phyloP scores from a whole-genome alignment of 768 basidiomycete genomes.

The Calocybe gangraenosa region DNA sequence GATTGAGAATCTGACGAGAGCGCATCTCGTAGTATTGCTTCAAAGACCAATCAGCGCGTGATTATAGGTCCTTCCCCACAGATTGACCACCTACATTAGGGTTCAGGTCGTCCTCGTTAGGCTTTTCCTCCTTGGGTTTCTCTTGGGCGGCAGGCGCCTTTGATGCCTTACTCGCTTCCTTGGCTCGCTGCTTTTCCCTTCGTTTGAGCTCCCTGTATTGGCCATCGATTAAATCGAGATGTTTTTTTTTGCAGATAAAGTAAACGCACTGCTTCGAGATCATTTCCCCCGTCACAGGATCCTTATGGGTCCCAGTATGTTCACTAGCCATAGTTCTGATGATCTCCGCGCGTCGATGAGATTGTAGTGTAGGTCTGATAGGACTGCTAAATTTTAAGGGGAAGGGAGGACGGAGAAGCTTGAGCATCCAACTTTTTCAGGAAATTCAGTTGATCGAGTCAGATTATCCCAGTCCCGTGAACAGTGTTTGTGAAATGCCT shows the following conservation, averaged over 20 bases:
- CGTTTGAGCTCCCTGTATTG: constrained; percentile 84
- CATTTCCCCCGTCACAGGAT: not conserved
- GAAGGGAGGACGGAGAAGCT: constrained; percentile 23
- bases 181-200: constrained; percentile 81
- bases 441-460: constrained; percentile 14
- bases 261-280: constrained; percentile 86
- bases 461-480: too few relatives aligned
- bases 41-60: too few relatives aligned
- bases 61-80: too few relatives aligned
- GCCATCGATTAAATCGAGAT: constrained; percentile 21
- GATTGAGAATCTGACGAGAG: constrained; percentile 79
- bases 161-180: constrained; percentile 61
- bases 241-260: constrained; percentile 12
- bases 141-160: constrained; percentile 34
- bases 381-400: constrained; percentile 10
- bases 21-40: constrained; percentile 98
- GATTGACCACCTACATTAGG: constrained; percentile 64
- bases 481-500: too few relatives aligned
- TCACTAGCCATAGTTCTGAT: constrained; percentile 29
- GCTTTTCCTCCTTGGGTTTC: constrained; percentile 31
- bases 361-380: not conserved
- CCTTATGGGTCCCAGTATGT: not conserved
- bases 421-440: constrained; percentile 28
- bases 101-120: constrained; percentile 80
- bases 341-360: constrained; percentile 2